A percentile compares a stretch with the other conserved stretches of the same genome.
Evolutionary conservation across 352 stramenopile species (phyloP).

Genomic region (Phytophthora pluvialis): DNA sequence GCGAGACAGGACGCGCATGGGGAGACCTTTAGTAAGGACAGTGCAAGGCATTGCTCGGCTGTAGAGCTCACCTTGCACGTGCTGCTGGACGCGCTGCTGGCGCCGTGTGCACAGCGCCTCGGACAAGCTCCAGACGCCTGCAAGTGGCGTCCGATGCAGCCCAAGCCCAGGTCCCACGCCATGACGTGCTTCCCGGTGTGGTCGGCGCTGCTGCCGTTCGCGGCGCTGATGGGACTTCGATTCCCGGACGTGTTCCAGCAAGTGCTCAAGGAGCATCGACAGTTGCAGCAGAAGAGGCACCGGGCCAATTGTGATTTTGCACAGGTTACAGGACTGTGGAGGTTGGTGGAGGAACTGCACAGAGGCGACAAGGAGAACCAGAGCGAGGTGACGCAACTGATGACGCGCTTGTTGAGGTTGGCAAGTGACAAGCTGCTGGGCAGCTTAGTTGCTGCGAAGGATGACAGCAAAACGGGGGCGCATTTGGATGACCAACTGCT

Average conservation of each 20-base stretch:
- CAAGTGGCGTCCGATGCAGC: slow-evolving; percentile 43
- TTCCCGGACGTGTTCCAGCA: slow-evolving; percentile 34
- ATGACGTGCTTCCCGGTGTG: slow-evolving; percentile 71
- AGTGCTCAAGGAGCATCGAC: slow-evolving; percentile 27
- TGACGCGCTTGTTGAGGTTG: slow-evolving; percentile 42
- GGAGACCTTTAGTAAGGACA: slow-evolving; percentile 1
- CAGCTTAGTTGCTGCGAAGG: not conserved
- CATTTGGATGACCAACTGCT: slow-evolving; percentile 64
- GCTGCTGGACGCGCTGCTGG: slow-evolving; percentile 60
- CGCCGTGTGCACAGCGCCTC: slow-evolving; percentile 38
- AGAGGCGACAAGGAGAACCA: slow-evolving; percentile 23
- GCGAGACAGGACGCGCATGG: slow-evolving; percentile 7
- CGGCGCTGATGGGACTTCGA: slow-evolving; percentile 44
- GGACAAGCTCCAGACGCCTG: slow-evolving; percentile 38
- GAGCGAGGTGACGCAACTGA: slow-evolving; percentile 17
- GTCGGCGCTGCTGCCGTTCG: slow-evolving; percentile 63
- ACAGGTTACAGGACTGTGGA: slow-evolving; percentile 62
- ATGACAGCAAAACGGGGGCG: slow-evolving; percentile 6
- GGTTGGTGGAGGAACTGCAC: slow-evolving; percentile 54
- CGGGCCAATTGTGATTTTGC: slow-evolving; percentile 66
- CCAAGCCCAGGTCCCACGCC: slow-evolving; percentile 62
- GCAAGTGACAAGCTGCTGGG: slow-evolving; percentile 33
- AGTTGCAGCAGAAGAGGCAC: not conserved
- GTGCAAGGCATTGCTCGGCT: slow-evolving; percentile 10
- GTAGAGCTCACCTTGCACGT: slow-evolving; percentile 38